A percentile compares a stretch with the other conserved stretches of the same genome.
Conservation (phyloP, 2,329 filamentous ascomycete genomes). For the Pezicula neosporulosa region DNA sequence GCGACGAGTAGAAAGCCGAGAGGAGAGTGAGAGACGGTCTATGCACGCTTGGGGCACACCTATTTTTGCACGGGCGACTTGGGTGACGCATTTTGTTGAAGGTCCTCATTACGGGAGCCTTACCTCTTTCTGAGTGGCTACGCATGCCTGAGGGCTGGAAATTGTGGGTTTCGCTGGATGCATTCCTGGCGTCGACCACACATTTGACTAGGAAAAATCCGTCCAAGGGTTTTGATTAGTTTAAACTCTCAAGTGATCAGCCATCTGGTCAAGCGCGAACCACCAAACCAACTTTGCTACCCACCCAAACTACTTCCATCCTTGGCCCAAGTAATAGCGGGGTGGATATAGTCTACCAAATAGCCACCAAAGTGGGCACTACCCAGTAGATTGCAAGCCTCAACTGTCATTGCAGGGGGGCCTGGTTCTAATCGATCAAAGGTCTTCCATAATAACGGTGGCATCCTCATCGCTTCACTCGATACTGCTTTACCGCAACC, state of each 20-base stretch:
- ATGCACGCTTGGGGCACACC: not conserved
- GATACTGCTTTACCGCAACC: not conserved
- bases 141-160: not conserved
- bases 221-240: too few relatives aligned
- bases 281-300: conserved; percentile 4
- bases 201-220: not conserved
- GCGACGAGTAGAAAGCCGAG: too few relatives aligned
- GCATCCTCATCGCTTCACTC: too few relatives aligned
- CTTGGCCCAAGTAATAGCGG: not conserved
- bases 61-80: conserved; percentile 7
- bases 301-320: conserved; percentile 4
- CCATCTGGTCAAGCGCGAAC: not conserved
- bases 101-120: not conserved
- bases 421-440: too few relatives aligned
- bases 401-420: too few relatives aligned
- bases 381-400: too few relatives aligned
- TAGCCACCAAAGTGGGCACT: too few relatives aligned
- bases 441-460: too few relatives aligned
- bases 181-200: not conserved
- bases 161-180: not conserved
- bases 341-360: too few relatives aligned
- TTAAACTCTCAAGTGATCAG: too few relatives aligned
- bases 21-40: not conserved
- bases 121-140: not conserved
- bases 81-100: conserved; percentile 5